Percentiles rank a stretch among this genome's conserved stretches.
These are phyloP conservation scores for Alloteropsis semialata DNA, from an alignment of 176 grass and related monocot species.

Conservation along the genomic window DNA sequence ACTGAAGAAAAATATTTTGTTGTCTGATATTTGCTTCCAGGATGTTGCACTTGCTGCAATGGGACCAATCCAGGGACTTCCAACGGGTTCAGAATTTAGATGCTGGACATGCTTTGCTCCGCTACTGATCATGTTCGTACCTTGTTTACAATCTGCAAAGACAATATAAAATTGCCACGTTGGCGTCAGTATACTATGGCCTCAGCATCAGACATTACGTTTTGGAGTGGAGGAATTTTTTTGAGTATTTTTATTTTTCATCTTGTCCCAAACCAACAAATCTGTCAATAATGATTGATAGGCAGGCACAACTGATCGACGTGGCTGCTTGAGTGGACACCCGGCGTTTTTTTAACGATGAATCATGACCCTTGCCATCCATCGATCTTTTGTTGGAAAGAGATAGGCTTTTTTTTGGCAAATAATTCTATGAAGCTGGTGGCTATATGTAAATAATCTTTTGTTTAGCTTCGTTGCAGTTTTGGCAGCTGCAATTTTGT, in stretches of 20 bases:
- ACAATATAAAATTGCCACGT: slow-evolving; percentile 40
- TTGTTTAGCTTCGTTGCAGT: not conserved
- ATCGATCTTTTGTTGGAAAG: slow-evolving; percentile 7
- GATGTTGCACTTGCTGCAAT: slow-evolving; percentile 90
- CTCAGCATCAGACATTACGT: slow-evolving; percentile 34
- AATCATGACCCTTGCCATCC: slow-evolving; percentile 6
- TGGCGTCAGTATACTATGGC: slow-evolving; percentile 49
- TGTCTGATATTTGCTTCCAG: slow-evolving; percentile 29
- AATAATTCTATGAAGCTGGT: slow-evolving; percentile 34
- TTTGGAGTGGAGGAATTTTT: slow-evolving; percentile 42
- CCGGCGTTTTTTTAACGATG: slow-evolving; percentile 29
- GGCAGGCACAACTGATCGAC: slow-evolving; percentile 53
- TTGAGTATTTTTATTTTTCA: slow-evolving; percentile 46
- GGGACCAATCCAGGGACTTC: slow-evolving; percentile 86
- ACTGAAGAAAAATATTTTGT: too few species aligned
- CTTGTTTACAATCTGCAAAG: slow-evolving; percentile 47
- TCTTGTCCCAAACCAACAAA: slow-evolving; percentile 30
- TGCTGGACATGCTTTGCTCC: slow-evolving; percentile 94
- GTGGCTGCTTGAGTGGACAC: slow-evolving; percentile 29
- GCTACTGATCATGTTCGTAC: slow-evolving; percentile 58
- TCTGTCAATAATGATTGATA: slow-evolving; percentile 78
- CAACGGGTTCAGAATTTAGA: slow-evolving; percentile 99
- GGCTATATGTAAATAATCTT: slow-evolving; percentile 41
- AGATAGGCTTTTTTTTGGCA: not conserved
- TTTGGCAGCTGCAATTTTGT: too few species aligned